A percentile compares a stretch with the other conserved stretches of the same genome.
Conservation (phyloP, 148 eudicot genomes). For the Bassia scoparia region DNA sequence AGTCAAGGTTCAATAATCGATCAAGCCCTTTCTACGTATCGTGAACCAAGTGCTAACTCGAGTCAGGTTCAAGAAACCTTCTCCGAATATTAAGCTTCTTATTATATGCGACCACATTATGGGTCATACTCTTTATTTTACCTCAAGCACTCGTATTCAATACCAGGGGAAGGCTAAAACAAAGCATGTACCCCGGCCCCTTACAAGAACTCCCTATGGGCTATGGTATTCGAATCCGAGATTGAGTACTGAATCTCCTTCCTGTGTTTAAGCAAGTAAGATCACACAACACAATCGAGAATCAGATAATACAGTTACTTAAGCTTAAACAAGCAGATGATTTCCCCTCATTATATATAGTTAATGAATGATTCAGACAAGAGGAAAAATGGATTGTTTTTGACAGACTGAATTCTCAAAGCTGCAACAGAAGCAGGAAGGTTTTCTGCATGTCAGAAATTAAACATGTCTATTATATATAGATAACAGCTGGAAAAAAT, state of each 20-base stretch:
- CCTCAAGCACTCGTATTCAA: not conserved
- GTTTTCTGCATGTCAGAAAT: conserved; percentile 23
- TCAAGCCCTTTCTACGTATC: too few species aligned
- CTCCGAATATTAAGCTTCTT: too few species aligned
- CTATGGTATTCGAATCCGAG: too few species aligned
- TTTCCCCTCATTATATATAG: not conserved
- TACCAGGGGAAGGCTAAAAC: too few species aligned
- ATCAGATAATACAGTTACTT: not conserved
- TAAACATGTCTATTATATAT: not conserved
- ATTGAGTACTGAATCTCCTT: too few species aligned
- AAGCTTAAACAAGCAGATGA: not conserved
- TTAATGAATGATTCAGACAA: conserved; percentile 12
- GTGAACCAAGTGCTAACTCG: too few species aligned
- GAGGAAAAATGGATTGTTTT: not conserved
- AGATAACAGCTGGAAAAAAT: conserved; percentile 31
- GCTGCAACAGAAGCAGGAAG: conserved; percentile 17
- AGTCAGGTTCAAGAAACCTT: too few species aligned
- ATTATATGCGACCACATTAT: too few species aligned
- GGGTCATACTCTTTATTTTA: not conserved
- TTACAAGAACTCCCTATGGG: too few species aligned
- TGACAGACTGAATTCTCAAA: not conserved
- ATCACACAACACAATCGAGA: not conserved
- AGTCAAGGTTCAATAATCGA: too few species aligned
- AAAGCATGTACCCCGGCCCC: too few species aligned
- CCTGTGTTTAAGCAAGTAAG: too few species aligned